Base-by-base conservation (phyloP, 2,329 filamentous ascomycete species). In the Alternaria novae-zelandiae region DNA sequence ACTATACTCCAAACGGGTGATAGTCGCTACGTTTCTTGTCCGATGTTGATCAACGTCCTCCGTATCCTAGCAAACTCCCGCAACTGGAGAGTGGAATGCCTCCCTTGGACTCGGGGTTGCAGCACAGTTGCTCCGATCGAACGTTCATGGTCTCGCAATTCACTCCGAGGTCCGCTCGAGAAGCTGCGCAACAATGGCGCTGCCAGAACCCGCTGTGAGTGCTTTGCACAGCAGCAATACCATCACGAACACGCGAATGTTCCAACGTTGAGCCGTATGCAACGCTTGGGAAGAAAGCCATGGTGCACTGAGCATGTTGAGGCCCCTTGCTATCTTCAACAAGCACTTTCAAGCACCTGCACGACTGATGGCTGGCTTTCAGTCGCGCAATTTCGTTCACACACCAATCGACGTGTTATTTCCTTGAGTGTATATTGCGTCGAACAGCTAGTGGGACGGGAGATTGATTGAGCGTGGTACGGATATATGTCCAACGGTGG, bases 391-490 rank as follows among this genome's bases (percentile, higher is more conserved):
- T 41, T 11, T 17, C 9, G n/a, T 17, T 6, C 36, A 41, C 0
- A 41, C 36, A 41, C 36, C 36, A 17, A 17, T 41, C 1, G 36
- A 0, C 9, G 0, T 17, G 8, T 3, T 0, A 41, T 41, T 41
- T 10, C 36, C 36, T 41, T 41, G 36, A 0, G 36, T 0, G 4
- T 41, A 3, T 17, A 41, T 41, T 41, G 36, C n/a, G 2, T 41
- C 36, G 36, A 41, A 6, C 0, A 41, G 36, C n/a, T 3, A 41
- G 15, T 41, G 8, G 36, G 3, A 3, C 3, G 36, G 0, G 5
- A 3, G 0, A 10, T 41, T 0, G 36, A 6, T 41, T 1, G 0
- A 41, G 0, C 36, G 36, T 41, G n/a, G 5, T 41, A 3, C n/a
- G 36, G 4, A 41, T n/a, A 1, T 6, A 41, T 10, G 1, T 17